Evolutionary conservation across 1,284 basidiomycete species (phyloP), one percentile per base, ranked within the genome.

Genomic region (Naganishia sp.): DNA sequence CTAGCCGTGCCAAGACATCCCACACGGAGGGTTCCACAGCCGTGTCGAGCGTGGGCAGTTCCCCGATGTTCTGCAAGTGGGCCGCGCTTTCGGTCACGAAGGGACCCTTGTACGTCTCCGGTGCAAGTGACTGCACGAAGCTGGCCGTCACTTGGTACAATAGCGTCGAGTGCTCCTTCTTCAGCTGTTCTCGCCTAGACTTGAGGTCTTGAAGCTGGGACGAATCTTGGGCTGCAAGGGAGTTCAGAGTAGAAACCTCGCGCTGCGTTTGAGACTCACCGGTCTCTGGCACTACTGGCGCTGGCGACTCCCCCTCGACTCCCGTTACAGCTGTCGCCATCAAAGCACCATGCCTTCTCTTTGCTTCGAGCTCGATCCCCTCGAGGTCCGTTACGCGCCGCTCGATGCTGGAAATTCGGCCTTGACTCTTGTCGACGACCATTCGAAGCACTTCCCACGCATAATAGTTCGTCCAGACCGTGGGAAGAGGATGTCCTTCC

Each of bases 301-400:
- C 74, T 55, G 69, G 70, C 6, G 74, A 74, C 0, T 76, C 72
- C 35, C 74, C 76, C 52, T 75, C 78, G 32, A 75, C 75, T n/a
- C 23, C 45, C 9, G 21, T 49, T 21, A 69, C 64, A 66, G 77
- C 75, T 31, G 77, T 64, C 53, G 71, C 70, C 63, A 76, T 77
- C 23, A 76, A 75, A 5, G 88, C 90, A 71, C 86, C 89, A 53
- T 83, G 87, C 39, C 84, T 82, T n/a, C 89, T 92, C 25, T 86
- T 84, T 25, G 84, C 88, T 70, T 91, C 90, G 72, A 94, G 92
- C 62, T 93, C 92, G 73, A 94, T 92, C 77, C 90, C 90, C 75
- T 88, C 85, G 71, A 94, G 79, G 2, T 82, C 83, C 0, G 85
- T 84, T 3, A 94, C 85, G 74, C 88, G 88, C 67, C 86, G 82